Percentiles rank a stretch among this genome's conserved stretches.
Evolutionary conservation across 352 stramenopile genomes (phyloP).

Genomic region (Thalassiosira ordinaria): DNA sequence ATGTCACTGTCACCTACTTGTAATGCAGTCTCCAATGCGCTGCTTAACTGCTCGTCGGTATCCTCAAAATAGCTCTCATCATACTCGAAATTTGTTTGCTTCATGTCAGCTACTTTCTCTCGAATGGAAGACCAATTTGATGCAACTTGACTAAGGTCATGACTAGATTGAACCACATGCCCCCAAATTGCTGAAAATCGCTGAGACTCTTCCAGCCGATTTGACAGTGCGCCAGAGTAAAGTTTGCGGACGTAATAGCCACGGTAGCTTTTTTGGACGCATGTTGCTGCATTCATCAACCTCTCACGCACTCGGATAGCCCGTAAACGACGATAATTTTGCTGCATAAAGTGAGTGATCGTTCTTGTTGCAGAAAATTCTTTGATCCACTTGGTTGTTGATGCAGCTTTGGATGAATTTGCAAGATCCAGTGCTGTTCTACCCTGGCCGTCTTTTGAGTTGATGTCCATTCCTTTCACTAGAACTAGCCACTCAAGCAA

Average conservation of each 20-base stretch:
- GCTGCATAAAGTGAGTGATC: conserved; percentile 19
- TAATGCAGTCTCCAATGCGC: neutral
- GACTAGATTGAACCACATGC: neutral
- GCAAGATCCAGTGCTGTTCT: conserved; percentile 20
- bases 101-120: neutral
- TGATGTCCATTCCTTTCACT: conserved; percentile 26
- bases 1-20: neutral
- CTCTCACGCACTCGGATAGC: conserved; percentile 1
- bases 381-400: conserved; percentile 28
- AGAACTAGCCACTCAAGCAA: conserved; percentile 32
- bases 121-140: conserved; percentile 5
- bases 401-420: conserved; percentile 15
- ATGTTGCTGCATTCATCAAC: neutral
- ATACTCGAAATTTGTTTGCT: neutral
- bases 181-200: conserved; percentile 33
- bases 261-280: conserved; percentile 22
- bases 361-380: conserved; percentile 8
- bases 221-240: neutral
- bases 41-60: neutral
- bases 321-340: conserved; percentile 10
- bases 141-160: neutral
- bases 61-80: neutral
- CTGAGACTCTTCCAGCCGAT: conserved; percentile 36
- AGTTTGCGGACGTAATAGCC: conserved; percentile 18
- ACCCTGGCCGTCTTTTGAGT: conserved; percentile 10